A percentile compares a stretch with the other conserved stretches of the same genome.
These are phyloP conservation scores for Myxozyma sirexii DNA, from an alignment of 805 yeast species.

Conservation along the genomic window DNA sequence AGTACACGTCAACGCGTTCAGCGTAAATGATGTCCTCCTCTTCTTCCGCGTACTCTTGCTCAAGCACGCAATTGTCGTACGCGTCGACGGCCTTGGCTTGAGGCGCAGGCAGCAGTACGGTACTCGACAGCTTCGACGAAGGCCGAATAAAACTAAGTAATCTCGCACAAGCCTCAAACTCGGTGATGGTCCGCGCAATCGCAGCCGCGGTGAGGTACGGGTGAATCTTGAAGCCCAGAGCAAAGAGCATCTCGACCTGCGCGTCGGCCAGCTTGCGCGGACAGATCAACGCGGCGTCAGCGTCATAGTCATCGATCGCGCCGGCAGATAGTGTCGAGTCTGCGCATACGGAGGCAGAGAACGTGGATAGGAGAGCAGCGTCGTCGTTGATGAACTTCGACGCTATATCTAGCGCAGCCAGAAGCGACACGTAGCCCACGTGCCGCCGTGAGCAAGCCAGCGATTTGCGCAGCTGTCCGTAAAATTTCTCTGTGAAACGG, in stretches of 20 bases:
- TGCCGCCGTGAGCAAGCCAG: constrained; percentile 1
- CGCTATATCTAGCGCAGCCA: constrained; percentile 10
- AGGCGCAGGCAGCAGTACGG: not conserved
- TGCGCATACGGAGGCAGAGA: not conserved
- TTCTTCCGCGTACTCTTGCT: not conserved
- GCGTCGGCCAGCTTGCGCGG: constrained; percentile 1
- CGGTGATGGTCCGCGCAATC: constrained; percentile 2
- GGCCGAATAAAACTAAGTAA: constrained; percentile 7
- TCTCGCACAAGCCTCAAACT: constrained; percentile 5
- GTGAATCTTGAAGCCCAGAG: constrained; percentile 5
- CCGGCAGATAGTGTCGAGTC: too few species aligned
- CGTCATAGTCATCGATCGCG: not conserved
- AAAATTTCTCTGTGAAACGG: not conserved
- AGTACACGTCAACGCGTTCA: not conserved
- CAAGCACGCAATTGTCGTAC: not conserved
- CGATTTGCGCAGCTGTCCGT: not conserved
- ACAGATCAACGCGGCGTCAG: not conserved
- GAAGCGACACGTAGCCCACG: not conserved
- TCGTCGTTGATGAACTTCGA: constrained; percentile 14
- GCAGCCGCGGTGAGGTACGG: not conserved
- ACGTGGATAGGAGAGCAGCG: not conserved
- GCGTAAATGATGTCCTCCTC: constrained; percentile 5
- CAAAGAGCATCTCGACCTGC: constrained; percentile 10
- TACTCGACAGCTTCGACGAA: not conserved
- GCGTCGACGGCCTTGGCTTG: not conserved